Evolutionary conservation across 2,329 filamentous ascomycete genomes (phyloP), one percentile per base, ranked within the genome.

Genomic region (Mollisiaceae sp.): DNA sequence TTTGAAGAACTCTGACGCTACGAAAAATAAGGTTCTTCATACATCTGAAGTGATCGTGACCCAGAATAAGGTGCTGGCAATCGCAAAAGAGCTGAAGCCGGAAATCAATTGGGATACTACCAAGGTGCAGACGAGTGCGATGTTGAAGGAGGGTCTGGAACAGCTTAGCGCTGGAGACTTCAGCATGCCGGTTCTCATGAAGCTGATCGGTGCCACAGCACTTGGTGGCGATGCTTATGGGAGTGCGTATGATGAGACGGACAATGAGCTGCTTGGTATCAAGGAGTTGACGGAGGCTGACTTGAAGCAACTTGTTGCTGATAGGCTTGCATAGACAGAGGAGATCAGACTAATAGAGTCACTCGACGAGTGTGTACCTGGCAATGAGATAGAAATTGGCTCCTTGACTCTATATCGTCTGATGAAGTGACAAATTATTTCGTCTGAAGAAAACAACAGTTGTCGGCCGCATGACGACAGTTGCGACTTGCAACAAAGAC

Each of bases 191-290:
- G 78, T 59, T 52, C 62, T 8, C 67, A 74, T 12, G 65, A 69
- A 65, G 43, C 78, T 78, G 27, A 36, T 82, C 1, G 45, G 32
- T 39, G 72, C 65, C 62, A 75, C 75, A 20, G 65, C 75, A 2
- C 59, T 81, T 20, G 71, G 77, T 32, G 75, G 76, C 11, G 71
- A 77, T 0, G 68, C 64, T 0, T 78, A 78, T 38, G 77, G 77
- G 6, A 57, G 70, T 8, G 76, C 74, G 59, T 80, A 76, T 68
- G 68, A 76, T n/a, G 76, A 78, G 71, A 75, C 75, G 50, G 80
- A 82, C 66, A 69, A 84, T 92, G 73, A 87, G 82, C 63, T 87
- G 88, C 2, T 83, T 84, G 79, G 84, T 90, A 36, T 90, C 90
- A 71, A 91, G 92, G 67, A 91, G 90, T 91, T 89, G 63, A 78